Base-by-base conservation (phyloP, 805 yeast genomes). In the Pichia nanzhaoensis region DNA sequence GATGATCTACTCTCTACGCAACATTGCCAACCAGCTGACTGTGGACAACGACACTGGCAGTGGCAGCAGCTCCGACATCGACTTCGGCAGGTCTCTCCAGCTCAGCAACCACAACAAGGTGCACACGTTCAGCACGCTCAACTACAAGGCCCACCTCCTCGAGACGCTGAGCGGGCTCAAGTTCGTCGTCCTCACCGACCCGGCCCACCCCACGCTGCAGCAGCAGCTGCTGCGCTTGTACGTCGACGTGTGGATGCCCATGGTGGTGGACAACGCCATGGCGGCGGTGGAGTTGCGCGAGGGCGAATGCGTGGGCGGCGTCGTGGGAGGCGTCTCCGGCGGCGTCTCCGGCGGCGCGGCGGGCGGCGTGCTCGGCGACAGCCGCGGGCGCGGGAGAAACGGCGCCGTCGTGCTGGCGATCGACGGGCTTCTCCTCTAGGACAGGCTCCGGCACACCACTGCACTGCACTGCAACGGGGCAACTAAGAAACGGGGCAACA, bases 111-210 rank as follows among this genome's bases (percentile, higher is more conserved):
- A 35, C 16, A 42, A 42, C 22, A 42, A 27, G 37, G 37, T 42
- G 5, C 30, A 17, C 14, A 30, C 35, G 14, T 7, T 39, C 7
- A 39, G 18, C 22, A 39, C 37, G 12, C 24, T 39, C 7, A 60
- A 79, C 21, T 39, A 39, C 27, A 39, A 39, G 18, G 18, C 31
- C 16, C 34, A 39, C 17, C 28, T 39, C 5, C 16, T 39, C 14
- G 41, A 39, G 27, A 30, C 95, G 1, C 77, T 88, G 5, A 75
- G 93, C 1, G 89, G 88, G 32, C 65, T 90, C 47, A 80, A 86
- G 61, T 79, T 91, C 55, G 80, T 85, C 30, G 59, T 90, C 20
- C 63, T 89, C 24, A 80, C 91, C 8, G 96, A 88, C 61, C 73
- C 77, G 28, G 56, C 55, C 1, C 69, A 76, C 10, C 82, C 78